Evolutionary conservation across 805 yeast species (phyloP).

Genomic region (Kuraishia capsulata): DNA sequence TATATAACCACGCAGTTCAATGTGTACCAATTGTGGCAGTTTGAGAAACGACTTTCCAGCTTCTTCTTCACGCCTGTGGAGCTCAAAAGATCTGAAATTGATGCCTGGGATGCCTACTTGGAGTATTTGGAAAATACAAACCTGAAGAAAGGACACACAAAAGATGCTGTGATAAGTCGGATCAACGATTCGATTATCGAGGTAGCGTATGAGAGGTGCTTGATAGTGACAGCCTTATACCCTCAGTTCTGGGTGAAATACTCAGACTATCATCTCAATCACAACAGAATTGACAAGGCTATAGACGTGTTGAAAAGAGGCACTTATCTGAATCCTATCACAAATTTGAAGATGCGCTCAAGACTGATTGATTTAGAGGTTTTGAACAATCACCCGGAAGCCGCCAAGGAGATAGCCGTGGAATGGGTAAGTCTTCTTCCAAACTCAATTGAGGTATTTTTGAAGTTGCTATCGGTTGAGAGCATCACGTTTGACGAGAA

Average conservation of each 20-base stretch:
- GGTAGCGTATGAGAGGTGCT: constrained; percentile 38
- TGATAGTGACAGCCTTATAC: constrained; percentile 35
- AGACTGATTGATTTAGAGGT: constrained; percentile 36
- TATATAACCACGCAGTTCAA: constrained; percentile 48
- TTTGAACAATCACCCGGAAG: constrained; percentile 21
- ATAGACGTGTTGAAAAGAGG: constrained; percentile 29
- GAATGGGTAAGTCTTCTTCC: constrained; percentile 18
- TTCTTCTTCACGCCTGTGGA: constrained; percentile 27
- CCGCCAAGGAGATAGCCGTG: constrained; percentile 26
- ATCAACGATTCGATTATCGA: constrained; percentile 15
- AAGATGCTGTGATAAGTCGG: constrained; percentile 13
- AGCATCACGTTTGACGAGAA: constrained; percentile 15
- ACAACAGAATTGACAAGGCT: constrained; percentile 24
- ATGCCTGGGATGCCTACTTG: constrained; percentile 51
- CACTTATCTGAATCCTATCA: constrained; percentile 14
- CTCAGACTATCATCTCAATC: constrained; percentile 29
- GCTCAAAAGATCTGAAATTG: constrained; percentile 34
- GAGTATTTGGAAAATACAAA: constrained; percentile 35
- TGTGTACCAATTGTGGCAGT: constrained; percentile 37
- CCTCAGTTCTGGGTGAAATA: constrained; percentile 41
- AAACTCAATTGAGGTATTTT: constrained; percentile 26
- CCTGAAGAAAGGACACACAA: constrained; percentile 4
- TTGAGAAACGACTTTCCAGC: constrained; percentile 31
- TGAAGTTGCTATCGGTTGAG: constrained; percentile 35
- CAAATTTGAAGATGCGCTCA: constrained; percentile 23